Evolutionary conservation across 202 grass and related monocot genomes (phyloP).

Genomic region (Zoysia matrella): DNA sequence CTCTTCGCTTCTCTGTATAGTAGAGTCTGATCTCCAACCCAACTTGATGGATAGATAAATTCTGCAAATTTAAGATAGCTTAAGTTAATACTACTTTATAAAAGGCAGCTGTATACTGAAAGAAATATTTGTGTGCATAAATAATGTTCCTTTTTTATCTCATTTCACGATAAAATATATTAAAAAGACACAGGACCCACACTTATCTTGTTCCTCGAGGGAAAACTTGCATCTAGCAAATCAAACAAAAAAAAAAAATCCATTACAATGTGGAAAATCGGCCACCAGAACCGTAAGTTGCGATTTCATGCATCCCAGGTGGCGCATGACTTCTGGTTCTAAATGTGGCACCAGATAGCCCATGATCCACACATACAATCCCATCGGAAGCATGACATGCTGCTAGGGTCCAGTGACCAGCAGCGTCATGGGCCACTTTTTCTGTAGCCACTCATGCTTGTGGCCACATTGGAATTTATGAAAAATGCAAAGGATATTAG

Average conservation of each 20-base stretch:
- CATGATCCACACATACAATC: slow-evolving; percentile 35
- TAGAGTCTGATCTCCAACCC: too few species aligned
- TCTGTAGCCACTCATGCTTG: slow-evolving; percentile 28
- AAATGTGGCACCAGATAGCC: slow-evolving; percentile 42
- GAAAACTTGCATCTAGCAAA: not conserved
- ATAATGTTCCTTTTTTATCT: too few species aligned
- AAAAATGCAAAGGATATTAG: too few species aligned
- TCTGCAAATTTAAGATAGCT: too few species aligned
- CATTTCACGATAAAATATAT: too few species aligned
- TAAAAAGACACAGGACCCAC: not conserved
- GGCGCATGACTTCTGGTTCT: slow-evolving; percentile 38
- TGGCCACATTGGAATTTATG: not conserved
- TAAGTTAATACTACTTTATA: too few species aligned
- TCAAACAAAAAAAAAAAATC: not conserved
- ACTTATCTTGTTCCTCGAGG: not conserved
- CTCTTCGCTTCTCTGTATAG: too few species aligned
- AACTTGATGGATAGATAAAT: too few species aligned
- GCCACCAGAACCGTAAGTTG: slow-evolving; percentile 10
- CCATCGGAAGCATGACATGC: slow-evolving; percentile 33
- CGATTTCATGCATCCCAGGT: slow-evolving; percentile 42
- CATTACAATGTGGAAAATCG: not conserved
- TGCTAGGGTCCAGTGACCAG: not conserved
- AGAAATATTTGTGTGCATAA: too few species aligned
- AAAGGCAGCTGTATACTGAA: too few species aligned
- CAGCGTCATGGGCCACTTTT: slow-evolving; percentile 42